Base-by-base conservation (phyloP, 805 yeast species). In the Naumovozyma baii region DNA sequence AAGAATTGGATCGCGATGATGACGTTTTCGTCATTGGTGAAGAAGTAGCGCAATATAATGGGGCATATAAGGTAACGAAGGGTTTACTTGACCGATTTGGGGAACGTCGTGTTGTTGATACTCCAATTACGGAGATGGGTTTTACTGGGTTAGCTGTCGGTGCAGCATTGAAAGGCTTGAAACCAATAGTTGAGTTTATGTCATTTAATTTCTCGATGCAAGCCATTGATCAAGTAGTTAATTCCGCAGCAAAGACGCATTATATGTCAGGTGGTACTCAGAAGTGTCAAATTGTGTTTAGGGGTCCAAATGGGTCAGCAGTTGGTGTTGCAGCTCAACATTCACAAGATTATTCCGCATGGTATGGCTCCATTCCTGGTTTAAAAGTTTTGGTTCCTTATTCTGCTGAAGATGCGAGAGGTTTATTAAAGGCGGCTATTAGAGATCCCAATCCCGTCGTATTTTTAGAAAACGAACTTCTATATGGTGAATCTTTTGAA, bases 261-360 rank as follows among this genome's bases (percentile, higher is more conserved):
- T 92, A 92, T 73, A 92, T 92, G 99, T 85, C 96, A 48, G 99
- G 99, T 65, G 99, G 99, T 73, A 83, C 80, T 48, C 96, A 88
- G 69, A 90, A 90, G 47, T 88, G 96, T 74, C 88, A 85, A 69
- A 85, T 90, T 61, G 88, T 95, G 40, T 92, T 92, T 75, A 82
- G 99, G 70, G 99, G 99, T 59, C 97, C 99, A 46, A 92, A 92
- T 67, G 99, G 98, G 68, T 96, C 98, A 37, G 96, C 98, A 53
- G 96, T 96, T 37, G 97, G 97, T 77, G 98, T 92, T 54, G 99
- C 78, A 55, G 99, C 99, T 43, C 99, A 92, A 70, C 99, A 92
- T 71, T 92, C 98, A 19, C 99, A 92, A 71, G 94, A 87, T 70
- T 92, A 78, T 66, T 74, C 95, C 41, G 87, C 96, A 39, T 92